These are phyloP conservation scores for Posidonia australis DNA, from an alignment of 106 monocot species.

Conservation along the genomic window DNA sequence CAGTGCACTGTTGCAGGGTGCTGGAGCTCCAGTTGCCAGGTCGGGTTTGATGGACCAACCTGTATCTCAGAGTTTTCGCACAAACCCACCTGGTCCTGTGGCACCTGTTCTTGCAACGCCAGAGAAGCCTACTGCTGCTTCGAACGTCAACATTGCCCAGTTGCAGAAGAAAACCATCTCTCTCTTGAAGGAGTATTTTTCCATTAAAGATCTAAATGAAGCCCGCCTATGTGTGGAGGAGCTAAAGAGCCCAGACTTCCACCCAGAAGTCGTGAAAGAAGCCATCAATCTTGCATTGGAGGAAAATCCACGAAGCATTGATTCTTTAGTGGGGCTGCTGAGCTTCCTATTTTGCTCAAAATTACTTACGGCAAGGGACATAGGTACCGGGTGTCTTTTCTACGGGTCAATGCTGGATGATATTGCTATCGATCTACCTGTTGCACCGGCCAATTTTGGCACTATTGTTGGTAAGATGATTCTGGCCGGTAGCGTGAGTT, in stretches of 20 bases:
- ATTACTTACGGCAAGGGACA: slow-evolving; percentile 31
- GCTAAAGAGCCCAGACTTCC: slow-evolving; percentile 59
- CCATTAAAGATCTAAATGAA: slow-evolving; percentile 57
- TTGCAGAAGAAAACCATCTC: slow-evolving; percentile 68
- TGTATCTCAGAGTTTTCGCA: slow-evolving; percentile 8
- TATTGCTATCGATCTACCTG: slow-evolving; percentile 71
- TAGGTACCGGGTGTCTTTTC: slow-evolving; percentile 52
- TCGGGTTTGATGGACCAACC: background rate
- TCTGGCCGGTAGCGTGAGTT: slow-evolving; percentile 28
- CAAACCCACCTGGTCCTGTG: slow-evolving; percentile 7
- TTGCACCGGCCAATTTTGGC: slow-evolving; percentile 59
- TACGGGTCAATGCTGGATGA: slow-evolving; percentile 72
- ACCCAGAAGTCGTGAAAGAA: slow-evolving; percentile 86
- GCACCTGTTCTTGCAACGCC: slow-evolving; percentile 6
- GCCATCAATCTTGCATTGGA: slow-evolving; percentile 63
- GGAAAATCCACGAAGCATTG: slow-evolving; percentile 30
- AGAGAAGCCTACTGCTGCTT: slow-evolving; percentile 16
- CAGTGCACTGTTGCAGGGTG: slow-evolving; percentile 63
- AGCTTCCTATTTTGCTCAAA: slow-evolving; percentile 30
- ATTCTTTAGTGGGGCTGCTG: slow-evolving; percentile 38
- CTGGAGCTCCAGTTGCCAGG: slow-evolving; percentile 10
- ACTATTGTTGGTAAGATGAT: slow-evolving; percentile 56
- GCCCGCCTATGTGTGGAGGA: slow-evolving; percentile 79
- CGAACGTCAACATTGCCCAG: slow-evolving; percentile 18
- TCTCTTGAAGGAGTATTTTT: slow-evolving; percentile 83